Conservation (phyloP, 2,329 filamentous ascomycete genomes). For the Alternaria solani region DNA sequence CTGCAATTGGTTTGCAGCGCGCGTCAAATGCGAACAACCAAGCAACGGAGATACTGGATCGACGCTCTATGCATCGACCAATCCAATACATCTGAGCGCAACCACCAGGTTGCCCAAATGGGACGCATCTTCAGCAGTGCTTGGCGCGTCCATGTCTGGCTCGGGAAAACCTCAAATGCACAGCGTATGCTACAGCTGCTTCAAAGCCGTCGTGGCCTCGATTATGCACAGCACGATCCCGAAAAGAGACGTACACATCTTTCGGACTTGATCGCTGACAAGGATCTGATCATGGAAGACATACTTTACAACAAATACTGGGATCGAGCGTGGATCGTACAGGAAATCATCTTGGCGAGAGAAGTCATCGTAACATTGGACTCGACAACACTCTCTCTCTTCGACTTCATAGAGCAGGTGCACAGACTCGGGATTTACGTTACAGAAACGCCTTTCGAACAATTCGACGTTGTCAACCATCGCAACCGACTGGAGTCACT, state of each 20-base stretch:
- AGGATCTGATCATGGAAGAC: not conserved
- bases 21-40: not conserved
- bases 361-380: not conserved
- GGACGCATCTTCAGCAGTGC: not conserved
- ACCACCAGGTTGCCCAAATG: not conserved
- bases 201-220: no score
- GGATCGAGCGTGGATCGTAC: not conserved
- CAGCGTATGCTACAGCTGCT: no score
- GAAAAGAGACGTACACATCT: no score
- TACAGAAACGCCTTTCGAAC: no score
- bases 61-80: not conserved
- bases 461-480: no score
- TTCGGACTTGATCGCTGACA: no score
- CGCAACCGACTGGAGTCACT: no score
- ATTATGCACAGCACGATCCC: no score
- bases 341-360: not conserved
- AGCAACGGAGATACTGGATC: not conserved
- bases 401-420: not conserved
- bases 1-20: not conserved
- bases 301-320: not conserved
- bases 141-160: not conserved
- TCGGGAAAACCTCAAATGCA: not conserved
- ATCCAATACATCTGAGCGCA: not conserved
- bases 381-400: no score
- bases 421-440: not conserved